Base-by-base conservation (phyloP, 1,139 yeast genomes). In the Geotrichum phurueaensis region DNA sequence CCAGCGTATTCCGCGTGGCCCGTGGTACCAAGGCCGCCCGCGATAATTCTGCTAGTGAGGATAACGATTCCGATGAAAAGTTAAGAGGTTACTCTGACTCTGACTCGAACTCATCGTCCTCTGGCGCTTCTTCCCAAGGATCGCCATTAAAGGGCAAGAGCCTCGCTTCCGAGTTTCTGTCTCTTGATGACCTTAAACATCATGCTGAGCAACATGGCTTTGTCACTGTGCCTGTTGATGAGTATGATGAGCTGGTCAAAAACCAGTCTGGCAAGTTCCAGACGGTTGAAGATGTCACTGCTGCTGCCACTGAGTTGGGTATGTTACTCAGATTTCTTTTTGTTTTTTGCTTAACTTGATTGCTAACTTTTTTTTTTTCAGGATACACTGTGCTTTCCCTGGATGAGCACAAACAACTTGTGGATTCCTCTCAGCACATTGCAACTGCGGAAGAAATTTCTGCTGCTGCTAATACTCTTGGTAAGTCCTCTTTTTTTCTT, bases 151-250 rank as follows among this genome's bases (percentile, higher is more conserved):
- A 51, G 33, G 22, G 23, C 9, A 51, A 57, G 49, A 62, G 58
- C 48, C 63, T 70, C 54, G 73, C 73, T 7, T 60, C 67, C 25
- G 74, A 71, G 62, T 69, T 70, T 18, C 62, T 77, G 58, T 66
- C 78, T 0, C 72, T 72, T 9, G 66, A 72, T 2, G 80, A 80
- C 45, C 73, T 83, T 25, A 80, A 79, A 62, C 71, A 74, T 25
- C 84, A 80, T 66, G 86, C 86, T 0, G 73, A 76, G 31, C 77
- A 77, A 22, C 79, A 83, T 63, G 79, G 81, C 51, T 69, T 84
- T 62, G 79, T 81, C 9, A 66, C 83, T n/a, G 65, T 86, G 25
- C 78, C 86, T 2, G 68, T 71, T 56, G 81, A 78, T 0, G 81
- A 81, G 63, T 83, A 78, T 60, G 78, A 79, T 1, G 64, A 58